Conservation (phyloP, 257 asterid species). For the Solanum verrucosum region DNA sequence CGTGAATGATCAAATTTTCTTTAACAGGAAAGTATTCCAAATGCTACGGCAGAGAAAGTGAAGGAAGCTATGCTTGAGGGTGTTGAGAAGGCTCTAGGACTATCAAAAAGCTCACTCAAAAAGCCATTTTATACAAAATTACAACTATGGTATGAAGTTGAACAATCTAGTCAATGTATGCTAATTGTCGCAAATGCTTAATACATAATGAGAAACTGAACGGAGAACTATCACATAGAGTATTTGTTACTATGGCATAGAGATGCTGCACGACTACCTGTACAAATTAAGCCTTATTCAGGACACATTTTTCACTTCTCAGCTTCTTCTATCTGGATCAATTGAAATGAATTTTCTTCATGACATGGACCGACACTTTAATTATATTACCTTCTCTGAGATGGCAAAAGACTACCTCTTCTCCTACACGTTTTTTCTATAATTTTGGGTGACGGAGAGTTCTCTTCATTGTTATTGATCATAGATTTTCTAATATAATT, state of each 20-base stretch:
- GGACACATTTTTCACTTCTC: neutral
- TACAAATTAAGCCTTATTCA: neutral
- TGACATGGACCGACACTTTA: neutral
- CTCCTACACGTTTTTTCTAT: neutral
- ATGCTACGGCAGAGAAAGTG: slow-evolving; percentile 67
- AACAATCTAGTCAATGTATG: neutral
- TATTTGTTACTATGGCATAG: neutral
- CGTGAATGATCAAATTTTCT: neutral
- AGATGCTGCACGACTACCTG: neutral
- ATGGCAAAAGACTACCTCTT: neutral
- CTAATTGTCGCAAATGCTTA: neutral
- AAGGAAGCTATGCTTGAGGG: slow-evolving; percentile 80
- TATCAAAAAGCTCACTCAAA: slow-evolving; percentile 42
- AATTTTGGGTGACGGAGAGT: neutral
- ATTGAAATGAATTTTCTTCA: neutral
- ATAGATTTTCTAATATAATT: neutral
- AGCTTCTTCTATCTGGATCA: neutral
- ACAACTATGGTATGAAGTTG: slow-evolving; percentile 65
- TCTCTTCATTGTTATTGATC: neutral
- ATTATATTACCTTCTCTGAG: neutral
- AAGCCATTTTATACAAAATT: slow-evolving; percentile 67
- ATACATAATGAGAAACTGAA: neutral
- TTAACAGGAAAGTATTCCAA: slow-evolving; percentile 78
- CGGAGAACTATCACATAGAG: neutral
- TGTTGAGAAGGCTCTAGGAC: slow-evolving; percentile 74